These are phyloP conservation scores for Yamadazyma insecticola DNA, from an alignment of 805 yeast species.

Conservation along the genomic window DNA sequence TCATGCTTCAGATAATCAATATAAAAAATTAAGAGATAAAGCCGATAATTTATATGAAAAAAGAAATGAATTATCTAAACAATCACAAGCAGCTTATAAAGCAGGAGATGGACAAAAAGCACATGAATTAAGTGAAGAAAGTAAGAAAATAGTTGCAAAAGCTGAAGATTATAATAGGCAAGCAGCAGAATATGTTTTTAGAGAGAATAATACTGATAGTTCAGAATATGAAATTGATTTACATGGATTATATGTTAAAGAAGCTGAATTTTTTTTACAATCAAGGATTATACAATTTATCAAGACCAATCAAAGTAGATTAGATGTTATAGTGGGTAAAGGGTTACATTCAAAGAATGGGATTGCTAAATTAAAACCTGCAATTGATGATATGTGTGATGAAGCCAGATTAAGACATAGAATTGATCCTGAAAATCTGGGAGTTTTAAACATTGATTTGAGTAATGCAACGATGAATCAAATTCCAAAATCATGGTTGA, in stretches of 20 bases:
- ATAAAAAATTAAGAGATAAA: conserved; percentile 54
- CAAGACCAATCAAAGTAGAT: conserved; percentile 51
- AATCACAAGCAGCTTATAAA: conserved; percentile 76
- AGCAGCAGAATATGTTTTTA: conserved; percentile 89
- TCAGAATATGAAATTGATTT: conserved; percentile 82
- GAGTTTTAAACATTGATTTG: conserved; percentile 73
- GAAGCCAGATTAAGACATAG: conserved; percentile 58
- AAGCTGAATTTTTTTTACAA: conserved; percentile 75
- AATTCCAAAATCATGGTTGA: conserved; percentile 30
- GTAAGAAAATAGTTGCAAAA: conserved; percentile 52
- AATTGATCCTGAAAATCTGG: conserved; percentile 69
- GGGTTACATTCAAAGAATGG: conserved; percentile 82
- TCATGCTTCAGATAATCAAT: conserved; percentile 66
- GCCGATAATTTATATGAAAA: conserved; percentile 67
- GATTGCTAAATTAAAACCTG: conserved; percentile 85
- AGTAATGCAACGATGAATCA: conserved; percentile 18
- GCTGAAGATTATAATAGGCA: conserved; percentile 69
- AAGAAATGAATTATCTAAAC: conserved; percentile 49
- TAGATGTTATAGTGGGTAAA: conserved; percentile 89
- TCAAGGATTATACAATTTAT: conserved; percentile 67
- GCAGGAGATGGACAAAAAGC: conserved; percentile 73
- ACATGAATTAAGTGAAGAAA: conserved; percentile 62
- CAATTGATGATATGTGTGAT: conserved; percentile 71
- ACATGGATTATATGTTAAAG: conserved; percentile 88
- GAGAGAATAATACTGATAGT: conserved; percentile 86